These are phyloP conservation scores for Penicillium coffeae DNA, from an alignment of 495 filamentous ascomycete species.

Conservation along the genomic window DNA sequence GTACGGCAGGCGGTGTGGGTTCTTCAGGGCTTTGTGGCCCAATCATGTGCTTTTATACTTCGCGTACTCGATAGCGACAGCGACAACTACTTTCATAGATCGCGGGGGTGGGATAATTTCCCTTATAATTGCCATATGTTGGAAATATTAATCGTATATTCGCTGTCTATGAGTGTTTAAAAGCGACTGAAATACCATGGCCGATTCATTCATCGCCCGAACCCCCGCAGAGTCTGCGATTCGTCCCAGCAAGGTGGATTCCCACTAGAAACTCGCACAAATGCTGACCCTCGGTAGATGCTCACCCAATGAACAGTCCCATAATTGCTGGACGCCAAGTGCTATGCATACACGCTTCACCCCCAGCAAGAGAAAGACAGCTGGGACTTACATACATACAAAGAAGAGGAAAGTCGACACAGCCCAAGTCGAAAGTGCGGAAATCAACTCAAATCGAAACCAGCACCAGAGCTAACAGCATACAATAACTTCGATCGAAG, in stretches of 20 bases:
- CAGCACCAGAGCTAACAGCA: constrained; percentile 85
- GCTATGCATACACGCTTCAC: constrained; percentile 25
- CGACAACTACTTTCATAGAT: too few relatives aligned
- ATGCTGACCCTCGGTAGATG: constrained; percentile 6
- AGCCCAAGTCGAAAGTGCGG: not conserved
- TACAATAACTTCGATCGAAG: constrained; percentile 82
- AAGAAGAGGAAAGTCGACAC: not conserved
- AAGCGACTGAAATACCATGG: too few relatives aligned
- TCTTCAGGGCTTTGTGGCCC: constrained; percentile 2
- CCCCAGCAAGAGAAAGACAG: not conserved
- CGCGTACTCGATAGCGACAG: not conserved
- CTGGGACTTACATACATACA: constrained; percentile 3
- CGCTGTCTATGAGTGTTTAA: too few relatives aligned
- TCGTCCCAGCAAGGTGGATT: constrained; percentile 1
- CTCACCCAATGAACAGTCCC: constrained; percentile 12
- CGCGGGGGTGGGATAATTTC: too few relatives aligned
- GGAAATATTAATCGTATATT: too few relatives aligned
- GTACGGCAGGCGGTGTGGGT: constrained; percentile 8
- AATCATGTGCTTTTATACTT: not conserved
- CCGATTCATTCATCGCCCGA: not conserved
- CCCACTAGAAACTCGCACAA: too few relatives aligned
- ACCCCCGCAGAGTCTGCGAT: not conserved
- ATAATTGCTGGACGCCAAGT: constrained; percentile 22
- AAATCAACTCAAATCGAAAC: constrained; percentile 82
- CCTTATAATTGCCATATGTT: too few relatives aligned